Base-by-base conservation (phyloP, 768 basidiomycete species). In the Peribolospora baueri region DNA sequence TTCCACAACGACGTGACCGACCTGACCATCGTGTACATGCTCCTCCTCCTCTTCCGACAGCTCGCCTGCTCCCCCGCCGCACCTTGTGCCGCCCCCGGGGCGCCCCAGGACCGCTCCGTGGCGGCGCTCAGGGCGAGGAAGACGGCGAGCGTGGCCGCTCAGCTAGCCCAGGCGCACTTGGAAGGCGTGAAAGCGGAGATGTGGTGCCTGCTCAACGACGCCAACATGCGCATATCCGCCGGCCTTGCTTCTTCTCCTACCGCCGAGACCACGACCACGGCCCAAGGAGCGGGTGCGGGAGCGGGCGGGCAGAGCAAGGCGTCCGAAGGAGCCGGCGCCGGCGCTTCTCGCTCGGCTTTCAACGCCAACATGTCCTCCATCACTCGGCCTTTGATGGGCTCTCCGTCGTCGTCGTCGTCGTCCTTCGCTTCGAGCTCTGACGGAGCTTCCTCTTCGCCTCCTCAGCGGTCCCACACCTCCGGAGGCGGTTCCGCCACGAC, bases 21-120 rank as follows among this genome's bases (percentile, higher is more conserved):
- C 61, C 70, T 80, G 47, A 76, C 77, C 14, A 76, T 79, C 48
- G 68, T 84, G 52, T 83, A 81, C 68, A 80, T 87, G 76, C 76
- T 85, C 60, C 70, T 84, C 42, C 70, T 87, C 62, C 76, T 86
- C 25, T 85, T 78, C 65, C 77, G 83, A 46, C 81, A 85, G 64
- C 75, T 86, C 60, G 68, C 76, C 46, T 73, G 74, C 60, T 75
- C 77, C 54, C 71, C 71, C 45, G 63, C 69, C 25, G 25, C 25
- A 25, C 25, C 25, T 25, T 25, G 25, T 46, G 43, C 54, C 52
- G 60, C 48, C 42, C 50, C 8, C 38, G 50, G 13, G 46, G 50
- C 13, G 46, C 56, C 47, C 42, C 57, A 51, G 52, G 45, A 38
- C 14, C 51, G 39, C 38, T 49, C 42, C 6, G 14, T 8, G 42